Evolutionary conservation across 2,329 filamentous ascomycete species (phyloP), one percentile per base, ranked within the genome.

Genomic region (Coniella vitis): DNA sequence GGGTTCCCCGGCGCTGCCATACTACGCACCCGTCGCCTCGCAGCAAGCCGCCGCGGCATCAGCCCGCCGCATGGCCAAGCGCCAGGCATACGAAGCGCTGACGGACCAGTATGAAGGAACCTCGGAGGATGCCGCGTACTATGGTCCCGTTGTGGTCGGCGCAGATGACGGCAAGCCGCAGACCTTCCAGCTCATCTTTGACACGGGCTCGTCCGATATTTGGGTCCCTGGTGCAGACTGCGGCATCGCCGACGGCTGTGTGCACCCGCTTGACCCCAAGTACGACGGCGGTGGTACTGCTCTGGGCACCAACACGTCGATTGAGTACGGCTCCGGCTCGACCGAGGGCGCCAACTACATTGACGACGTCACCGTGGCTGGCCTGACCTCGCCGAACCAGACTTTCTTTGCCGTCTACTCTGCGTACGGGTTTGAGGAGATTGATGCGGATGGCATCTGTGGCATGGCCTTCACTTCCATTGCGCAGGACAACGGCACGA

Each of bases 391-490:
- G 8, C 12, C 46, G 1, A 43, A 43, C 16, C 46, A 48, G 34
- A 43, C 46, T 1, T 32, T 48, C 21, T 43, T 48, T n/a, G 39
- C 46, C n/a, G 46, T 39, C 34, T 31, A 32, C 5, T 42, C 32
- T n/a, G 46, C 46, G n/a, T 25, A 31, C 14, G 46, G 46, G 1
- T 48, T 48, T 8, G 38, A 37, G 5, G 46, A 20, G 14, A 38
- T 48, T n/a, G 46, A 48, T 35, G 46, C 46, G 7, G 38, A 43
- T 7, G 46, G 46, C 12, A 48, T 48, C 14, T 38, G 32, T 17
- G 46, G 46, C 13, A 48, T 48, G 46, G 46, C 46, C 13, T 48
- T 48, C 22, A 36, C 31, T n/a, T 48, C 46, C 7, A 48, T 48
- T 13, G 46, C 46, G 3, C 46, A 48, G 25, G 46, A 48, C 16